Percentiles rank a stretch among this genome's conserved stretches.
Conservation (phyloP, 2,329 filamentous ascomycete species). For the Ascochyta lentis region DNA sequence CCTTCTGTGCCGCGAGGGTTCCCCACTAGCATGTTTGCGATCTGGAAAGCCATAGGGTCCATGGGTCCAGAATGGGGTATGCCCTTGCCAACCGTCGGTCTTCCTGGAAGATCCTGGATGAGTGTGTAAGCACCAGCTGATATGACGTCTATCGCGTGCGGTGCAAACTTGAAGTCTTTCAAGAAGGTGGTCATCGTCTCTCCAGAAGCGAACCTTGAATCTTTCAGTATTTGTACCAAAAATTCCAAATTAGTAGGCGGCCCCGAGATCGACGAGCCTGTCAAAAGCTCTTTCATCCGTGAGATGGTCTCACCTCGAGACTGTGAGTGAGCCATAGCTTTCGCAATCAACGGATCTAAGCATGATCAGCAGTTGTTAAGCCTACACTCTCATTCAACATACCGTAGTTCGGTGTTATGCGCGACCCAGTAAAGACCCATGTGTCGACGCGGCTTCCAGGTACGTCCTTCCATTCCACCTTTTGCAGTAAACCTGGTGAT, state of each 20-base stretch:
- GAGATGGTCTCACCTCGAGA: slow-evolving; percentile 53
- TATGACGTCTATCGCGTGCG: slow-evolving; percentile 63
- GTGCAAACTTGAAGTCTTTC: slow-evolving; percentile 57
- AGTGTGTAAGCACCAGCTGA: slow-evolving; percentile 64
- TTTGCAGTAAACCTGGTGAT: slow-evolving; percentile 64
- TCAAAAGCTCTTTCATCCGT: slow-evolving; percentile 54
- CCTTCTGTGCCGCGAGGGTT: slow-evolving; percentile 61
- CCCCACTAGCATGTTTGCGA: slow-evolving; percentile 67
- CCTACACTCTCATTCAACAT: slow-evolving; percentile 6
- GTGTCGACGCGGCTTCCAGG: slow-evolving; percentile 65
- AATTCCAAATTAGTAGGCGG: slow-evolving; percentile 66
- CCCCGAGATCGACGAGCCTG: slow-evolving; percentile 57
- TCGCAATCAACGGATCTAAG: slow-evolving; percentile 62
- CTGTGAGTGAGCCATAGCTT: slow-evolving; percentile 62
- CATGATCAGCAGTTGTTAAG: background rate
- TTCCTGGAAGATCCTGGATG: slow-evolving; percentile 65
- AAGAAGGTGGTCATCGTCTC: slow-evolving; percentile 65
- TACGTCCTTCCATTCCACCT: slow-evolving; percentile 61
- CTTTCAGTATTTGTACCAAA: slow-evolving; percentile 57
- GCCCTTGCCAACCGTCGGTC: slow-evolving; percentile 64
- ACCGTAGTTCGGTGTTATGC: slow-evolving; percentile 65
- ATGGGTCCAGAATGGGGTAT: slow-evolving; percentile 67
- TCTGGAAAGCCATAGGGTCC: slow-evolving; percentile 64
- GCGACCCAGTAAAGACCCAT: slow-evolving; percentile 66
- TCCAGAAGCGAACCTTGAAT: slow-evolving; percentile 56